Evolutionary conservation across 192 early-diverging fungal genomes (phyloP).

Genomic region (Kappamyces sp.): DNA sequence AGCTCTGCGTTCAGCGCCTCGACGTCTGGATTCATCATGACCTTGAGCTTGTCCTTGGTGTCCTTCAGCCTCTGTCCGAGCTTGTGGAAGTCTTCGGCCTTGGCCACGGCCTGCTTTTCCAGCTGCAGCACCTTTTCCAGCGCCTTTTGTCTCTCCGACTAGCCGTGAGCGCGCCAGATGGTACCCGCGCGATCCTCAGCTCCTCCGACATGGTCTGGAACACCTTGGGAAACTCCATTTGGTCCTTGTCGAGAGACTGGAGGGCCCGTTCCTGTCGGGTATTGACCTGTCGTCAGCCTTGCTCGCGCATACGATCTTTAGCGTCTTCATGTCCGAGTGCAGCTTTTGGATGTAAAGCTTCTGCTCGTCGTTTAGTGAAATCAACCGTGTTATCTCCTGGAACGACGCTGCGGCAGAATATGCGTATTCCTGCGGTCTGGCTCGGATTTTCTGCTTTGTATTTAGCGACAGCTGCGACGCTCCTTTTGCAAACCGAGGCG

Average conservation of each 20-base stretch:
- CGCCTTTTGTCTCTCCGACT: constrained; percentile 12
- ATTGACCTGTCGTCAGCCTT: constrained; percentile 17
- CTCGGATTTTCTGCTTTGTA: not conserved
- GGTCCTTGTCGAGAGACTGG: constrained; percentile 25
- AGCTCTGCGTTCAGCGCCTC: not conserved
- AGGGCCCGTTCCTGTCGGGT: constrained; percentile 25
- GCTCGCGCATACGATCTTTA: constrained; percentile 23
- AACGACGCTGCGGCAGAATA: constrained; percentile 14
- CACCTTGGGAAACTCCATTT: constrained; percentile 24
- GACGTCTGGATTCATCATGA: not conserved
- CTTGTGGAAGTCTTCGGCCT: constrained; percentile 7
- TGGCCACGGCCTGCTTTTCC: not conserved
- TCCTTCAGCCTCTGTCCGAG: not conserved
- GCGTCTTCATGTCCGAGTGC: constrained; percentile 22
- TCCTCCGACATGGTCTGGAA: constrained; percentile 22
- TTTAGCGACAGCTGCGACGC: not conserved
- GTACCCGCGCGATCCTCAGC: constrained; percentile 20
- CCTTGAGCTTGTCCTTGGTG: constrained; percentile 11
- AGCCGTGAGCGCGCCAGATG: not conserved
- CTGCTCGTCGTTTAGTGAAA: constrained; percentile 25
- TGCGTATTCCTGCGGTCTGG: not conserved
- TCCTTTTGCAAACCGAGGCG: not conserved
- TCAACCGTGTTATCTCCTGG: constrained; percentile 21
- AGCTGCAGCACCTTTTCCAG: not conserved
- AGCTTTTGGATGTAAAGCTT: constrained; percentile 25